Percentiles rank a stretch among this genome's conserved stretches.
These are phyloP conservation scores for Yamagishiella unicocca DNA, from an alignment of 139 green algal species.

Conservation along the genomic window DNA sequence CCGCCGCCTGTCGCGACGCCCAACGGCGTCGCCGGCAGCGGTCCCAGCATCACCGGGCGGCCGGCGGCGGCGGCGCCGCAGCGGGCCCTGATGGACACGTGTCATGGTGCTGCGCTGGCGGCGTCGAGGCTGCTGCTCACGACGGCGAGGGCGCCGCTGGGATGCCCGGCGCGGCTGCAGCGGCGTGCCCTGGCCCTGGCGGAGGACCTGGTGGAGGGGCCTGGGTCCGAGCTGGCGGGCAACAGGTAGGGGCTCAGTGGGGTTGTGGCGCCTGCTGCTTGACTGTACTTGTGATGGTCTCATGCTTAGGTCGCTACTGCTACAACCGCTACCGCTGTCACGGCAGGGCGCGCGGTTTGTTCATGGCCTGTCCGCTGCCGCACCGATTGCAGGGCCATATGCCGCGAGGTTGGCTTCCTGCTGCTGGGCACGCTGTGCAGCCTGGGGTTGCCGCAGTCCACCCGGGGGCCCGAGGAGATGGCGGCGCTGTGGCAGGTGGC, in stretches of 20 bases:
- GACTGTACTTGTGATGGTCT: too few relatives aligned
- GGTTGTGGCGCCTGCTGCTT: too few relatives aligned
- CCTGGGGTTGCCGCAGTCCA: slow-evolving; percentile 22
- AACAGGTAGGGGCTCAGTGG: slow-evolving; percentile 10
- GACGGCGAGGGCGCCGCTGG: slow-evolving; percentile 68
- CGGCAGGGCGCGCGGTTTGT: too few relatives aligned
- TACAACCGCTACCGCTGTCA: too few relatives aligned
- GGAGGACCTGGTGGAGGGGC: slow-evolving; percentile 61
- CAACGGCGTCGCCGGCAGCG: not conserved
- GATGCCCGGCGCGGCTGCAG: slow-evolving; percentile 71
- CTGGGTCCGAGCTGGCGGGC: not conserved
- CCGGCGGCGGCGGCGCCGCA: slow-evolving; percentile 42
- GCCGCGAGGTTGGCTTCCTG: slow-evolving; percentile 81
- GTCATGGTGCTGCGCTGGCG: slow-evolving; percentile 77
- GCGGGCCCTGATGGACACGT: slow-evolving; percentile 65
- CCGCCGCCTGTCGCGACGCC: not conserved
- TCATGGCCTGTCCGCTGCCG: too few relatives aligned
- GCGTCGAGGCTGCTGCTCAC: slow-evolving; percentile 74
- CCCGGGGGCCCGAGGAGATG: slow-evolving; percentile 41
- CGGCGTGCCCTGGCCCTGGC: slow-evolving; percentile 65
- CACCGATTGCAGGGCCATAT: slow-evolving; percentile 48
- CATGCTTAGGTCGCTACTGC: too few relatives aligned
- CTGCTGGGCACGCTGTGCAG: slow-evolving; percentile 75
- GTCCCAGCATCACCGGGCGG: not conserved
- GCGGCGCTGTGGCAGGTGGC: slow-evolving; percentile 70